Percentiles rank a stretch among this genome's conserved stretches.
Evolutionary conservation across 2,329 filamentous ascomycete genomes (phyloP).

Genomic region (Aureobasidium sp.): DNA sequence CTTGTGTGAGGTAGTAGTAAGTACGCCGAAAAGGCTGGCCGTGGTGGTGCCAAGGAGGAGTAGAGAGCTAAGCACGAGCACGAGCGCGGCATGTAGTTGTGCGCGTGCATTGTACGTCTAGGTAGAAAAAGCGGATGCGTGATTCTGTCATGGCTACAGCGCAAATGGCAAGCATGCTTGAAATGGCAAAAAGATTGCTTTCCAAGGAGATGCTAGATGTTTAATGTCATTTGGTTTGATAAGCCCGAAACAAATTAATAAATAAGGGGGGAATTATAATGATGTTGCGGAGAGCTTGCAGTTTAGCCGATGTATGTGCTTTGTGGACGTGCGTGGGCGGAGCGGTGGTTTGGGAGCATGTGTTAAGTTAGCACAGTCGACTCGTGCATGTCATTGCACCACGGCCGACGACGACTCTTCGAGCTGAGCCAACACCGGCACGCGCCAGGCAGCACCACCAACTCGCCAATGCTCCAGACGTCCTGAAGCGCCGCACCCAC

Average conservation of each 20-base stretch:
- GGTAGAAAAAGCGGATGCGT: neutral
- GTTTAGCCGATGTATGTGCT: slow-evolving; percentile 7
- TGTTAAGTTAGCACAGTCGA: slow-evolving; percentile 1
- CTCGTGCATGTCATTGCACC: slow-evolving; percentile 4
- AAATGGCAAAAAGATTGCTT: neutral
- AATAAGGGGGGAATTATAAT: neutral
- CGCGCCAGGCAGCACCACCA: neutral
- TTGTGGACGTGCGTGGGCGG: neutral
- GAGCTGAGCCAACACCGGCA: neutral
- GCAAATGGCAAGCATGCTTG: neutral
- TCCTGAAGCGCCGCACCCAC: neutral
- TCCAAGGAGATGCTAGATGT: neutral
- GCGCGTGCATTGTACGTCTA: neutral
- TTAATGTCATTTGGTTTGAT: neutral
- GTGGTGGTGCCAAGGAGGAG: slow-evolving; percentile 48
- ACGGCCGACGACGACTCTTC: neutral
- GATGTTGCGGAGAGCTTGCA: neutral
- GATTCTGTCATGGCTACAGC: neutral
- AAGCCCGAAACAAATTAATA: neutral
- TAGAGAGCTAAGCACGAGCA: slow-evolving; percentile 25
- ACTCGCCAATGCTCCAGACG: slow-evolving; percentile 3
- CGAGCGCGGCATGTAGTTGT: neutral
- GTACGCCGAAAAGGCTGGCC: slow-evolving; percentile 44
- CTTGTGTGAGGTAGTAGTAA: too few species aligned
- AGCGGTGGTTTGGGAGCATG: slow-evolving; percentile 3